Conservation (phyloP, 495 filamentous ascomycete species). For the Articulospora tetracladia region DNA sequence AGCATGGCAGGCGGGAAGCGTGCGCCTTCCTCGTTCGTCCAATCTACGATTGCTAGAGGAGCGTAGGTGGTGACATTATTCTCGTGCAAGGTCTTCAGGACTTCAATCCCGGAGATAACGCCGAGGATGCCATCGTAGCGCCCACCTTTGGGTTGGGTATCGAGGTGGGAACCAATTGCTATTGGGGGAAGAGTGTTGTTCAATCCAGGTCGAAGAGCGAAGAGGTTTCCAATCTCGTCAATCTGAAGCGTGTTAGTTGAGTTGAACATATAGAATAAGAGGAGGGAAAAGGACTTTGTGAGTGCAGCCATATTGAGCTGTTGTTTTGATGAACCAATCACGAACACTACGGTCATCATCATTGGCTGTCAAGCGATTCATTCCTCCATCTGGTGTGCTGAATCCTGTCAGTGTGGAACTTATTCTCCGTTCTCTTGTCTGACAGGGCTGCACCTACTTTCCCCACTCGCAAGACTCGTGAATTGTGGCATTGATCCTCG, state of each 20-base stretch:
- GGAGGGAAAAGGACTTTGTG: not conserved
- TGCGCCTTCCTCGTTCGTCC: constrained; percentile 82
- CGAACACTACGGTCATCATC: constrained; percentile 65
- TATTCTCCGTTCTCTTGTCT: not conserved
- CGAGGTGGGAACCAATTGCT: constrained; percentile 67
- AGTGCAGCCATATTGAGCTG: constrained; percentile 50
- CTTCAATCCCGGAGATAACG: constrained; percentile 43
- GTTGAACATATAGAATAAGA: too few relatives aligned
- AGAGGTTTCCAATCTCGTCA: constrained; percentile 50
- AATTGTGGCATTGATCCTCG: not conserved
- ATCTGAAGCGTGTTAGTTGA: not conserved
- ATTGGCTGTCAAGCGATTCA: constrained; percentile 54
- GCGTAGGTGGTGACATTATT: constrained; percentile 60
- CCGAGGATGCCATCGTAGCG: constrained; percentile 62
- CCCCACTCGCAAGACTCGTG: not conserved
- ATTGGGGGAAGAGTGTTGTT: constrained; percentile 36
- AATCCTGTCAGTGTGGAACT: too few relatives aligned
- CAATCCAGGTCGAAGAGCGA: constrained; percentile 60
- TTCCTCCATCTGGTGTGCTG: constrained; percentile 28
- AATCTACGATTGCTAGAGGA: constrained; percentile 69
- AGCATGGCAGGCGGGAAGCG: constrained; percentile 70
- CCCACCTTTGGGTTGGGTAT: constrained; percentile 72
- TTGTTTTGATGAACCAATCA: constrained; percentile 69
- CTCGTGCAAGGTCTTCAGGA: constrained; percentile 60
- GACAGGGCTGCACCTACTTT: not conserved